Conservation (phyloP, 2,329 filamentous ascomycete species). For the Clonostachys rosea region DNA sequence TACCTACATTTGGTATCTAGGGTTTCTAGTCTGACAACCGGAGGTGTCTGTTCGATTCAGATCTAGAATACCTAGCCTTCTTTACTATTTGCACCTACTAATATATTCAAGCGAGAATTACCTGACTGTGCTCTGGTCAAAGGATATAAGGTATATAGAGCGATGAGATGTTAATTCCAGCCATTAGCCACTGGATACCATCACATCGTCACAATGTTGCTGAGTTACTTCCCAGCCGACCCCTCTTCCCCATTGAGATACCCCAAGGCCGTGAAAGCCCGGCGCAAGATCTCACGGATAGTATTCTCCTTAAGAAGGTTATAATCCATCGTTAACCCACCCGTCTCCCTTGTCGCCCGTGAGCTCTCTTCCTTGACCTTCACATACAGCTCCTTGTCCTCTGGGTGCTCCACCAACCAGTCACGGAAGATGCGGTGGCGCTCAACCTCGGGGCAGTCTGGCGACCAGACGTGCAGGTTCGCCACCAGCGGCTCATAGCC, state of each 20-base stretch:
- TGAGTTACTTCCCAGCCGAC: no score
- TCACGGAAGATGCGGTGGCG: slow-evolving; percentile 39
- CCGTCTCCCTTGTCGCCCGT: slow-evolving; percentile 14
- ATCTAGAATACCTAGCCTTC: no score
- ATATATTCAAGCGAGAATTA: no score
- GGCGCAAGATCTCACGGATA: slow-evolving; percentile 28
- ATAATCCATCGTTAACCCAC: slow-evolving; percentile 28
- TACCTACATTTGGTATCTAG: no score
- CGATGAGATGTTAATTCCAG: no score
- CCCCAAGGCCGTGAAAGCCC: slow-evolving; percentile 15
- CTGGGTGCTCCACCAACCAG: slow-evolving; percentile 29
- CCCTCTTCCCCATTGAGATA: slow-evolving; percentile 3
- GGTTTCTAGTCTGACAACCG: no score
- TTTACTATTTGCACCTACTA: no score
- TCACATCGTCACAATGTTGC: no score
- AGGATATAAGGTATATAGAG: no score
- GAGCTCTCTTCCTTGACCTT: slow-evolving; percentile 24
- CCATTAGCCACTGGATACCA: no score
- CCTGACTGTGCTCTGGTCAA: no score
- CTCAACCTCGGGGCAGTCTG: slow-evolving; percentile 30
- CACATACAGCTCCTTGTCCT: slow-evolving; percentile 33
- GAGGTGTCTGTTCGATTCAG: no score
- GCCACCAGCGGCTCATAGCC: slow-evolving; percentile 24
- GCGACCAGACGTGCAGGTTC: slow-evolving; percentile 45
- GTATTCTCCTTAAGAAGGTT: slow-evolving; percentile 32